Base-by-base conservation (phyloP, 2,329 filamentous ascomycete genomes). In the Dactylellina parvicollis region DNA sequence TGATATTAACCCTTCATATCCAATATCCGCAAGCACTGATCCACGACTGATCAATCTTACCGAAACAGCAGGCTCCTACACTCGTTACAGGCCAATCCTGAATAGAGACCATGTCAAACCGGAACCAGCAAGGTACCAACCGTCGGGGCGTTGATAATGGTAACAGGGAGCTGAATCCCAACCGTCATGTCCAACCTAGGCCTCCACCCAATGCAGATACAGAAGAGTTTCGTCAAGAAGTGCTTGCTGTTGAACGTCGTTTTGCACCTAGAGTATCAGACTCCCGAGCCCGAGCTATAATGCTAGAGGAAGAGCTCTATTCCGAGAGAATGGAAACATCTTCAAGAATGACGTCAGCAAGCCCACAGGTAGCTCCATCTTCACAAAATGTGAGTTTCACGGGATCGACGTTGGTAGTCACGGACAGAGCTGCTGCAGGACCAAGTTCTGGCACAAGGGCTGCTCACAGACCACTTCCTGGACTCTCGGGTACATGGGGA, bases 141-240 rank as follows among this genome's bases (percentile, higher is more conserved):
- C 40, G 20, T 20, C 38, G 16, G 14, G 5, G 8, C 1, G 40
- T 26, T 18, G 40, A 16, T 28, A 4, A 40, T 14, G 47, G 38
- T 5, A 20, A 50, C 30, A 12, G 62, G 22, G 24, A 38, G 28
- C 34, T 59, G 30, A 67, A 67, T 38, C 62, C 44, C 32, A 30
- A 56, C 36, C 62, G 62, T 18, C 62, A 67, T 32, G 50, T 67
- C 8, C 54, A 59, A 30, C 62, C 54, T 7, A 59, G 5, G 24
- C 62, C 62, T 46, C 62, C 62, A 30, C 30, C 54, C 8, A 54
- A 67, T 49, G 62, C 44, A 28, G 62, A 46, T 18, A 42, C 46
- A 3, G 46, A 69, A 40, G 54, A 60, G 34, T 61, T 28, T 36
- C 55, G 38, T 30, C 55, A 42, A 14, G 62, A 59, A 8, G 52